phyloP scores from a whole-genome alignment of 305 asterid species.

The Rubia occidens region DNA sequence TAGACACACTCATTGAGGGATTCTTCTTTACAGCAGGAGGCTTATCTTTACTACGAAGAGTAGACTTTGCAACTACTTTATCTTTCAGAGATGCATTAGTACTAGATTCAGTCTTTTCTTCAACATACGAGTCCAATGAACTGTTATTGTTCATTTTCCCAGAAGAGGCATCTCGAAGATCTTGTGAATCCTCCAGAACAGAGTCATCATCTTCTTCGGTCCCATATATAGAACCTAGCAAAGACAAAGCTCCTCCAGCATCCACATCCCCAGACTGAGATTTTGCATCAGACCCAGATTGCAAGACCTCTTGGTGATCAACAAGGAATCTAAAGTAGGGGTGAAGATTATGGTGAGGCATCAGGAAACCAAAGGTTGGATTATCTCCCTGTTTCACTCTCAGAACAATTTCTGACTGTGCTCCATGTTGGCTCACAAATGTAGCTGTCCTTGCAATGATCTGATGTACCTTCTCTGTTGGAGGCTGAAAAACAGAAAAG shows the following conservation, averaged over 20 bases:
- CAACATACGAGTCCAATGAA: constrained; percentile 23
- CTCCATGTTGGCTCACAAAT: constrained; percentile 86
- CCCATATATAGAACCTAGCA: constrained; percentile 86
- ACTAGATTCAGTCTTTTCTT: constrained; percentile 30
- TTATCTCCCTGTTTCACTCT: constrained; percentile 94
- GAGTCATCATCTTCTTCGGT: constrained; percentile 72
- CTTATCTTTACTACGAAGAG: constrained; percentile 39
- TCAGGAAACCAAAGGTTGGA: constrained; percentile 86
- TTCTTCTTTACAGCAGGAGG: constrained; percentile 47
- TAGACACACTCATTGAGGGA: constrained; percentile 35
- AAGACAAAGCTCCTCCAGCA: constrained; percentile 64
- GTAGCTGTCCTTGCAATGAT: constrained; percentile 83
- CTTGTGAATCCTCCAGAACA: constrained; percentile 27
- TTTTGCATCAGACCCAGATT: constrained; percentile 36
- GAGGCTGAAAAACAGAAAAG: constrained; percentile 50
- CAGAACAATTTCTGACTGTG: constrained; percentile 82
- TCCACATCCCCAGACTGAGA: constrained; percentile 32
- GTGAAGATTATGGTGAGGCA: constrained; percentile 85
- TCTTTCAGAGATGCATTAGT: constrained; percentile 28
- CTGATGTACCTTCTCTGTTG: constrained; percentile 78
- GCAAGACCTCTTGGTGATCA: constrained; percentile 63
- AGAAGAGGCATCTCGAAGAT: constrained; percentile 22
- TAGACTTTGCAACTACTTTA: constrained; percentile 26
- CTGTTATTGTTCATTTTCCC: constrained; percentile 18
- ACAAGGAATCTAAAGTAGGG: constrained; percentile 83